Evolutionary conservation across 192 early-diverging fungal genomes (phyloP).

Genomic region (Neocallimastix lanati): DNA sequence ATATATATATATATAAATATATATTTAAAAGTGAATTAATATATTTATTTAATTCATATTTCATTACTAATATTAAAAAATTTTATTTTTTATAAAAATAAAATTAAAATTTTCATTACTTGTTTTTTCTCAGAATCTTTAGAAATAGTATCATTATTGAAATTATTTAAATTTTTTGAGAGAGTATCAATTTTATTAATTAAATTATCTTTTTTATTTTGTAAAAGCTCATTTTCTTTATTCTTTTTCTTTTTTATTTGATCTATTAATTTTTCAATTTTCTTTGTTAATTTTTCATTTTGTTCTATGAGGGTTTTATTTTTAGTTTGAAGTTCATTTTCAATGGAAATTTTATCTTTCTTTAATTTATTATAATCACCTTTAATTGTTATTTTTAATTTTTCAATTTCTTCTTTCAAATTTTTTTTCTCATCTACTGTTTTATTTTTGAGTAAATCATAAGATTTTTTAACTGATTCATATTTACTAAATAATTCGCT

Average conservation of each 20-base stretch:
- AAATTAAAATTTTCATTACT: background rate
- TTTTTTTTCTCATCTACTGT: background rate
- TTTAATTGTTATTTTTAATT: background rate
- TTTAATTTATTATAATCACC: background rate
- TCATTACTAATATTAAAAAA: too few species aligned
- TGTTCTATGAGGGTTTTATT: background rate
- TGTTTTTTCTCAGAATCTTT: background rate
- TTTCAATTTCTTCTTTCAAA: background rate
- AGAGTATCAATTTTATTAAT: background rate
- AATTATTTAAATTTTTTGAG: background rate
- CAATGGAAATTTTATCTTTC: too few species aligned
- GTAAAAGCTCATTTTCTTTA: background rate
- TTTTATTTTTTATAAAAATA: too few species aligned
- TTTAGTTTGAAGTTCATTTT: background rate
- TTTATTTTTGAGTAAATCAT: background rate
- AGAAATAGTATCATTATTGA: background rate
- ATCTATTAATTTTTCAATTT: background rate
- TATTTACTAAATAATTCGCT: background rate
- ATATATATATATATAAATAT: too few species aligned
- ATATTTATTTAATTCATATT: too few species aligned
- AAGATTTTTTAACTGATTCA: background rate
- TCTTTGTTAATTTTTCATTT: background rate
- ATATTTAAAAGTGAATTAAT: too few species aligned
- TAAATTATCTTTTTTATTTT: background rate
- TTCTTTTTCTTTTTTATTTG: background rate